These are phyloP conservation scores for Zarea fungicola DNA, from an alignment of 2,329 filamentous ascomycete species.

Conservation along the genomic window DNA sequence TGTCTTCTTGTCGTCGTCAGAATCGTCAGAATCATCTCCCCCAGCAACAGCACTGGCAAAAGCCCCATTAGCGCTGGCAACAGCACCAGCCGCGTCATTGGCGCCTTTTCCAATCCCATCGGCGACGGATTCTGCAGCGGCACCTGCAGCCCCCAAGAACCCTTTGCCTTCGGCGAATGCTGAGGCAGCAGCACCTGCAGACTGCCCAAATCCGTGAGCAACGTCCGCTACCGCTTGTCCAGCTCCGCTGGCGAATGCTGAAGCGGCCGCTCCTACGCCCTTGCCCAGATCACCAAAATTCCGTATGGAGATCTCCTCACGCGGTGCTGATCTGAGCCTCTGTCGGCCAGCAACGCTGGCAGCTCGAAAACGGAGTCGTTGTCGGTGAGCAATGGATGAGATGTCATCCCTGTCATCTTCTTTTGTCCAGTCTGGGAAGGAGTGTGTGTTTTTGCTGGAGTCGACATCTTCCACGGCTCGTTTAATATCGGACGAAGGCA, in stretches of 20 bases:
- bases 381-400: constrained; percentile 5
- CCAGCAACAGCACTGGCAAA: not conserved
- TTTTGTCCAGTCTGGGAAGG: constrained; percentile 6
- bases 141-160: not conserved
- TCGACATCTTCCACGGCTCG: not conserved
- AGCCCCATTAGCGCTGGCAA: not conserved
- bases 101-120: constrained; percentile 1
- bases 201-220: not conserved
- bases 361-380: constrained; percentile 7
- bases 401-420: constrained; percentile 10
- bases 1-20: not conserved
- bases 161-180: constrained; percentile 2
- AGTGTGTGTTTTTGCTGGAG: not conserved
- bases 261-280: not conserved
- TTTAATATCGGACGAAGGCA: constrained; percentile 4
- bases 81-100: not conserved
- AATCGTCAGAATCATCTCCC: not conserved
- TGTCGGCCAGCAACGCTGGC: constrained; percentile 7
- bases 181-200: not conserved
- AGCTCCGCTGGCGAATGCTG: not conserved
- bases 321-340: not conserved
- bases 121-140: not conserved
- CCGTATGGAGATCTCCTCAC: not conserved
- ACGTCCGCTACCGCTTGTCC: not conserved
- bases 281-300: not conserved